Percentiles rank a stretch among this genome's conserved stretches.
phyloP scores from a whole-genome alignment of 176 grass and related monocot species.

The Eremochloa ophiuroides region DNA sequence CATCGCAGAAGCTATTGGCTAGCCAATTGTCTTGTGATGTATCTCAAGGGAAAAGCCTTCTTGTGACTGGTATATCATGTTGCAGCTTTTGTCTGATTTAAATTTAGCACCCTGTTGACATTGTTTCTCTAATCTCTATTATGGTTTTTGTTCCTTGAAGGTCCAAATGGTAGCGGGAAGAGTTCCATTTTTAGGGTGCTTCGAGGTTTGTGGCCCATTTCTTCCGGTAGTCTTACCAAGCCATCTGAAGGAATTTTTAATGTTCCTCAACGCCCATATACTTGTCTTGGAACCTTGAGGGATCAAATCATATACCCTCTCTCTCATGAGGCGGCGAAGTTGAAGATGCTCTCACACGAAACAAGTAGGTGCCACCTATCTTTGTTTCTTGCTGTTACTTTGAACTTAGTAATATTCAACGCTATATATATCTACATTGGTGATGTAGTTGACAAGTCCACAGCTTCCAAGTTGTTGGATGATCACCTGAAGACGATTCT shows the following conservation, averaged over 20 bases:
- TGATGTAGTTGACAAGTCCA: slow-evolving; percentile 45
- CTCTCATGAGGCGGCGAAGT: slow-evolving; percentile 71
- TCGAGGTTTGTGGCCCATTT: slow-evolving; percentile 80
- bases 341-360: slow-evolving; percentile 48
- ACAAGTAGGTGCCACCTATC: slow-evolving; percentile 35
- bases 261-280: slow-evolving; percentile 92
- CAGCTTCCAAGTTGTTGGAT: slow-evolving; percentile 45
- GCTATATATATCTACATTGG: background rate
- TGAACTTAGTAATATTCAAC: background rate
- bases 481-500: slow-evolving; percentile 81
- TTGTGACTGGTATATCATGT: slow-evolving; percentile 79
- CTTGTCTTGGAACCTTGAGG: slow-evolving; percentile 87
- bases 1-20: slow-evolving; percentile 87
- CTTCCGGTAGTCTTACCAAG: slow-evolving; percentile 64
- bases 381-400: background rate
- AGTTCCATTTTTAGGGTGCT: slow-evolving; percentile 98
- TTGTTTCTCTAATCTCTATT: slow-evolving; percentile 31
- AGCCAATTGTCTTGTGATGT: slow-evolving; percentile 76
- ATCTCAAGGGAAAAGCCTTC: slow-evolving; percentile 77
- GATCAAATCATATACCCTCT: slow-evolving; percentile 98
- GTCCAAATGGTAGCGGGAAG: slow-evolving; percentile 98
- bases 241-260: slow-evolving; percentile 72
- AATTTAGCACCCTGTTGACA: background rate
- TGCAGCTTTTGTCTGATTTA: background rate
- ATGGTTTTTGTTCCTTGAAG: slow-evolving; percentile 35